Evolutionary conservation across 345 rosid genomes (phyloP), one percentile per base, ranked within the genome.

Genomic region (Euclidium syriacum): DNA sequence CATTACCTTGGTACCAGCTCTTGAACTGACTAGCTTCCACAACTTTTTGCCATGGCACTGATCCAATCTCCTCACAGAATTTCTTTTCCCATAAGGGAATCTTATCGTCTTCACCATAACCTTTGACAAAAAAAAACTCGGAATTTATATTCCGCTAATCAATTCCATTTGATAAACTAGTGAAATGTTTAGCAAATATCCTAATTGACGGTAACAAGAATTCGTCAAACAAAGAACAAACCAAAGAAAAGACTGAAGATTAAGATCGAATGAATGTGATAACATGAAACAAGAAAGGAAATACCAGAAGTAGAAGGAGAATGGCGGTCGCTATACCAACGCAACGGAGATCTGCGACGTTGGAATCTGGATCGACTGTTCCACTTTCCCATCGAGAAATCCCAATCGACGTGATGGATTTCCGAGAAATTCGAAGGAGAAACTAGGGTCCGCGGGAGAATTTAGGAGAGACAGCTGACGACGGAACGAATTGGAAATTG

Each of bases 51-150:
- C 95, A 89, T 18, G 95, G 85, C 9, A 86, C 80, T 48, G 81
- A 70, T 65, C 95, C 96, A 16, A 89, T 71, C 64, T 54, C 60
- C 20, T 71, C 68, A 59, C 96, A 89, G 68, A 86, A 89, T 64
- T 60, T 77, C 85, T 86, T 89, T 65, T 89, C 95, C 95, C 95
- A 86, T 12, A 29, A 14, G 5, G 90, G 95, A 57, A 86, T 74
- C 24, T 80, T 79, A 71, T 82, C 86, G 9, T 82, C 76, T 24
- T 51, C 49, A 49, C 65, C 52, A 61, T 68, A 75, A 7, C 58
- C 83, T 79, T 48, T 3, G 8, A 39, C 27, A 54, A 25, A 3
- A 32, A 7, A 39, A 57, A 6, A 52, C n/a, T n/a, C n/a, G n/a
- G n/a, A n/a, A n/a, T n/a, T n/a, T n/a, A n/a, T n/a, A n/a, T n/a